Percentiles rank a stretch among this genome's conserved stretches.
Conservation (phyloP, 345 rosid genomes). For the Mallotus nudiflorus region DNA sequence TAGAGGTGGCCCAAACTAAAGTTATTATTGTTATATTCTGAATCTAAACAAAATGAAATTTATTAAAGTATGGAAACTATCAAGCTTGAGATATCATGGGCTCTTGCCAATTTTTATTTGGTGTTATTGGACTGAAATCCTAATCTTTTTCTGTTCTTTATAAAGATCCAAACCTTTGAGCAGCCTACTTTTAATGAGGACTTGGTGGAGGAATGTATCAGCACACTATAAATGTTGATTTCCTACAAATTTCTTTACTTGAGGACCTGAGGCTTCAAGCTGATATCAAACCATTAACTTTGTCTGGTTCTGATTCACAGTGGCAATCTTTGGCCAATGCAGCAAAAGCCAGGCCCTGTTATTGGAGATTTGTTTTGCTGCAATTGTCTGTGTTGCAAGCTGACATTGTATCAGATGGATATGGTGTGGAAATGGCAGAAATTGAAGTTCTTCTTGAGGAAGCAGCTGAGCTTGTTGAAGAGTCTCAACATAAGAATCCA, state of each 20-base stretch:
- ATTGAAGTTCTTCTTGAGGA: slow-evolving; percentile 83
- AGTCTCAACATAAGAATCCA: slow-evolving; percentile 64
- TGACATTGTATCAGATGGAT: slow-evolving; percentile 51
- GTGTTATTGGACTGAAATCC: background rate
- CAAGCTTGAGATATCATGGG: background rate
- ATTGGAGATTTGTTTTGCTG: slow-evolving; percentile 94
- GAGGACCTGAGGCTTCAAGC: slow-evolving; percentile 4
- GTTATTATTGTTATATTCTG: background rate
- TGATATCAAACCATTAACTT: slow-evolving; percentile 1
- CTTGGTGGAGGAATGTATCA: background rate
- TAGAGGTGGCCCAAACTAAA: background rate
- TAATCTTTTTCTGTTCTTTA: background rate
- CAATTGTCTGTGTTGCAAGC: slow-evolving; percentile 69
- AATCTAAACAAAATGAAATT: background rate
- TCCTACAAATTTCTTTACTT: slow-evolving; percentile 8
- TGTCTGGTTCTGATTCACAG: slow-evolving; percentile 44
- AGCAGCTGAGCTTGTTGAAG: slow-evolving; percentile 97
- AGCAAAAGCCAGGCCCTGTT: slow-evolving; percentile 68
- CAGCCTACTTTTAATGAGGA: background rate
- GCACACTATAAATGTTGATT: background rate
- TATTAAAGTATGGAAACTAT: background rate
- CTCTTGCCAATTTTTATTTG: background rate
- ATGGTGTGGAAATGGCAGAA: slow-evolving; percentile 66
- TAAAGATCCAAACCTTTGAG: background rate
- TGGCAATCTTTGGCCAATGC: slow-evolving; percentile 84